These are phyloP conservation scores for Pichiaceae sp. DNA, from an alignment of 1,139 yeast species.

Conservation along the genomic window DNA sequence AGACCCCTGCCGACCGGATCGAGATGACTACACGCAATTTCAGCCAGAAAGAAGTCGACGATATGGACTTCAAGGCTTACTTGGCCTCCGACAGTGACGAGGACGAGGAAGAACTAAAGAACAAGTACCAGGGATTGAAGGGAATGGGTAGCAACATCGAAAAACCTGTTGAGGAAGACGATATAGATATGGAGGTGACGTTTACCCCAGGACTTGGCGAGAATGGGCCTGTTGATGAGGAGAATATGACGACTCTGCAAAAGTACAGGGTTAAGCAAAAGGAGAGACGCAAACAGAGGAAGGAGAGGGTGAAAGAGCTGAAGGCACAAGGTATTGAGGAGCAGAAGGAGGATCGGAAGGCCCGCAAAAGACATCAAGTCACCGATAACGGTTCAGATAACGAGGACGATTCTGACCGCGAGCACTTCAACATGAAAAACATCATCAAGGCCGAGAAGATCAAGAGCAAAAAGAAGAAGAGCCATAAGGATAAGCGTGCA, in stretches of 20 bases:
- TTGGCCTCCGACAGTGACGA: conserved; percentile 71
- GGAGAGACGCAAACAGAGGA: conserved; percentile 80
- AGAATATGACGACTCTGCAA: conserved; percentile 52
- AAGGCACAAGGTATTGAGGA: conserved; percentile 35
- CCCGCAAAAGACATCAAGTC: conserved; percentile 15
- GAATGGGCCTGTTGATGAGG: conserved; percentile 10
- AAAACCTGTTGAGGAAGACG: conserved; percentile 30
- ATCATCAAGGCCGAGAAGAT: conserved; percentile 64
- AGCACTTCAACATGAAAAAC: conserved; percentile 76
- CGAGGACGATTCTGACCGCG: conserved; percentile 16
- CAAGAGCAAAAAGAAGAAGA: conserved; percentile 44
- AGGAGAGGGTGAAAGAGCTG: conserved; percentile 58
- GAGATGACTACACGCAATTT: conserved; percentile 74
- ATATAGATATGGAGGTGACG: conserved; percentile 90
- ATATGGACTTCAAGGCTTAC: conserved; percentile 94
- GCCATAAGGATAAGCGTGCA: conserved; percentile 34
- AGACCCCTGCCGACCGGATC: conserved; percentile 88
- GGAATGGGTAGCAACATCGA: conserved; percentile 21
- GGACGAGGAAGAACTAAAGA: conserved; percentile 35
- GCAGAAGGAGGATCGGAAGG: conserved; percentile 20
- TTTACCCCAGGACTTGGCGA: conserved; percentile 72
- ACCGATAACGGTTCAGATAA: conserved; percentile 7
- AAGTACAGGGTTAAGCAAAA: conserved; percentile 82
- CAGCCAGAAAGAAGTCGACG: conserved; percentile 85
- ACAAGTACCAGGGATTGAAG: conserved; percentile 53